These are phyloP conservation scores for Neopestalotiopsis clavispora DNA, from an alignment of 2,329 filamentous ascomycete species.

Conservation along the genomic window DNA sequence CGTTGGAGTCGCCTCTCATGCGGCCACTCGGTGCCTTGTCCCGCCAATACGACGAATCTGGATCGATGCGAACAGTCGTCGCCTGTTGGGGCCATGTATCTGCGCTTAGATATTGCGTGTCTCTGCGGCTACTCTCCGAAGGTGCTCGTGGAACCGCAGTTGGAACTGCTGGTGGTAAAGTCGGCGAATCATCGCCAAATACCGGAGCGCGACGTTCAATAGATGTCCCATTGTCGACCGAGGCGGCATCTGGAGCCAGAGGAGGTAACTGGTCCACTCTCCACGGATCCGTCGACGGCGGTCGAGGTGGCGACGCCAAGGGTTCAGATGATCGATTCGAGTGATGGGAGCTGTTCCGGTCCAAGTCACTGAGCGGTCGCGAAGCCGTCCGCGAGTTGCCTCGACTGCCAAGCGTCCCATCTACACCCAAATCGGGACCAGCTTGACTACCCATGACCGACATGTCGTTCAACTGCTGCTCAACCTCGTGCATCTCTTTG, in stretches of 20 bases:
- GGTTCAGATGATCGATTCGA: slow-evolving; percentile 29
- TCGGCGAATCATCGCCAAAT: slow-evolving; percentile 33
- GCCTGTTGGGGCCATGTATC: neutral
- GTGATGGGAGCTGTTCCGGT: slow-evolving; percentile 30
- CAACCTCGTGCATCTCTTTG: slow-evolving; percentile 32
- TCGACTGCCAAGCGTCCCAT: slow-evolving; percentile 18
- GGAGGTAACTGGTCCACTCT: slow-evolving; percentile 38
- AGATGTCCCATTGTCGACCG: slow-evolving; percentile 23
- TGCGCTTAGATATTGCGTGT: neutral
- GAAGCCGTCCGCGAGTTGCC: slow-evolving; percentile 18
- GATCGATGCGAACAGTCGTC: neutral
- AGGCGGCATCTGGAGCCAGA: slow-evolving; percentile 23
- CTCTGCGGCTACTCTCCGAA: slow-evolving; percentile 17
- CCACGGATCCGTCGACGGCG: slow-evolving; percentile 50
- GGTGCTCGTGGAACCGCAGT: neutral
- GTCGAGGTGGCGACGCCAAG: slow-evolving; percentile 36
- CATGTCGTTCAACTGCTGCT: slow-evolving; percentile 27
- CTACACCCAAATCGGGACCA: slow-evolving; percentile 29
- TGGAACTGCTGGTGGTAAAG: slow-evolving; percentile 24
- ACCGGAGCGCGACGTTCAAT: slow-evolving; percentile 29
- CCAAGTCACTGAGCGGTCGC: slow-evolving; percentile 23
- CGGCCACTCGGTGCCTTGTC: slow-evolving; percentile 3
- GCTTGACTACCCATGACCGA: slow-evolving; percentile 28
- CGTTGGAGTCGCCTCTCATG: slow-evolving; percentile 2
- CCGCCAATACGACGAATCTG: slow-evolving; percentile 5